These are phyloP conservation scores for Crataegus laevigata DNA, from an alignment of 306 rosid genomes.

Conservation along the genomic window DNA sequence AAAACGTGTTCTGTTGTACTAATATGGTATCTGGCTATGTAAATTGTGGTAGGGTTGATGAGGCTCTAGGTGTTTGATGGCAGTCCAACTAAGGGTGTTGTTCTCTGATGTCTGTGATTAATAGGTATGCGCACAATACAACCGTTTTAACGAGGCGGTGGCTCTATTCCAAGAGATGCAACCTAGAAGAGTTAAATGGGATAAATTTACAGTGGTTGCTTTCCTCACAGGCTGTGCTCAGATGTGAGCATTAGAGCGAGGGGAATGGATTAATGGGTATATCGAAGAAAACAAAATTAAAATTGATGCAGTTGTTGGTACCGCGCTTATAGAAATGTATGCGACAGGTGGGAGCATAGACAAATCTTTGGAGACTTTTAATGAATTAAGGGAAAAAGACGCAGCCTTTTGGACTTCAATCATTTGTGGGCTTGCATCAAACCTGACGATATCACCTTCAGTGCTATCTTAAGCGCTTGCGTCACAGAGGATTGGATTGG, in stretches of 20 bases:
- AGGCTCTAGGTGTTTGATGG: conserved; percentile 61
- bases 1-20: conserved; percentile 70
- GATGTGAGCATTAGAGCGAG: conserved; percentile 57
- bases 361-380: conserved; percentile 52
- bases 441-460: conserved; percentile 59
- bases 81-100: conserved; percentile 53
- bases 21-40: conserved; percentile 63
- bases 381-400: conserved; percentile 46
- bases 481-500: conserved; percentile 69
- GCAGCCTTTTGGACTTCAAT: conserved; percentile 63
- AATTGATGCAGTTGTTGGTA: conserved; percentile 65
- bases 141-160: conserved; percentile 51
- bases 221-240: conserved; percentile 77
- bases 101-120: conserved; percentile 78
- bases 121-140: conserved; percentile 70
- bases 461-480: conserved; percentile 54
- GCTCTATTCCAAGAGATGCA: conserved; percentile 60
- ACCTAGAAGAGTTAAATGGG: conserved; percentile 37
- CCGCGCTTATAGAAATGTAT: conserved; percentile 72
- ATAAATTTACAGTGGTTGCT: conserved; percentile 50
- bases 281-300: conserved; percentile 31
- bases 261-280: conserved; percentile 56
- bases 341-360: conserved; percentile 62
- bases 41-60: conserved; percentile 48
- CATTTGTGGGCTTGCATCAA: conserved; percentile 58